Conservation (phyloP, 768 basidiomycete genomes). For the Pleurotus salmoneostramineus region DNA sequence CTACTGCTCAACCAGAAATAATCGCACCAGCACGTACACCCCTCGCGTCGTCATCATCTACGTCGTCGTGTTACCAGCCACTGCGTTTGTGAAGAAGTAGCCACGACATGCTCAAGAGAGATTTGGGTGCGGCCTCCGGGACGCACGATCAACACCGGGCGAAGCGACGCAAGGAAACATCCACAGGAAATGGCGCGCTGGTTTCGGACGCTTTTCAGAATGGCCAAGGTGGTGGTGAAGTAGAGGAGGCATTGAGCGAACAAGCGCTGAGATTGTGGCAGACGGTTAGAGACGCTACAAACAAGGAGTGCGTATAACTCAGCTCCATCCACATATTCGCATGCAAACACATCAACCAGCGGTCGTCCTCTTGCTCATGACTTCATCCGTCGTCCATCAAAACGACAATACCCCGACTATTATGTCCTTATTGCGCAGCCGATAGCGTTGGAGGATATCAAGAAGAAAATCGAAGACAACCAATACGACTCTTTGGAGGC, state of each 20-base stretch:
- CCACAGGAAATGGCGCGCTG: background rate
- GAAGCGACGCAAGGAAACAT: conserved; percentile 46
- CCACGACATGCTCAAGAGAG: conserved; percentile 43
- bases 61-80: background rate
- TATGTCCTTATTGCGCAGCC: conserved; percentile 76
- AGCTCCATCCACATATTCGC: conserved; percentile 34
- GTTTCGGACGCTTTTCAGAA: conserved; percentile 4
- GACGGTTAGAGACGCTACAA: conserved; percentile 75
- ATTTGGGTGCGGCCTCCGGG: conserved; percentile 30
- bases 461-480: conserved; percentile 62
- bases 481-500: conserved; percentile 60
- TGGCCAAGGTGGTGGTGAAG: conserved; percentile 1
- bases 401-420: conserved; percentile 82
- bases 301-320: conserved; percentile 79
- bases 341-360: conserved; percentile 33
- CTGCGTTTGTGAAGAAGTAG: background rate
- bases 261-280: conserved; percentile 73
- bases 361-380: conserved; percentile 59
- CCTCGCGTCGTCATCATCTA: background rate
- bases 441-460: conserved; percentile 88
- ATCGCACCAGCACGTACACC: background rate
- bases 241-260: conserved; percentile 44
- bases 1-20: too few relatives aligned
- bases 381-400: conserved; percentile 69
- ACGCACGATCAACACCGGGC: conserved; percentile 39